A percentile compares a stretch with the other conserved stretches of the same genome.
phyloP scores from a whole-genome alignment of 768 basidiomycete species.

The Tulasnella sp. region DNA sequence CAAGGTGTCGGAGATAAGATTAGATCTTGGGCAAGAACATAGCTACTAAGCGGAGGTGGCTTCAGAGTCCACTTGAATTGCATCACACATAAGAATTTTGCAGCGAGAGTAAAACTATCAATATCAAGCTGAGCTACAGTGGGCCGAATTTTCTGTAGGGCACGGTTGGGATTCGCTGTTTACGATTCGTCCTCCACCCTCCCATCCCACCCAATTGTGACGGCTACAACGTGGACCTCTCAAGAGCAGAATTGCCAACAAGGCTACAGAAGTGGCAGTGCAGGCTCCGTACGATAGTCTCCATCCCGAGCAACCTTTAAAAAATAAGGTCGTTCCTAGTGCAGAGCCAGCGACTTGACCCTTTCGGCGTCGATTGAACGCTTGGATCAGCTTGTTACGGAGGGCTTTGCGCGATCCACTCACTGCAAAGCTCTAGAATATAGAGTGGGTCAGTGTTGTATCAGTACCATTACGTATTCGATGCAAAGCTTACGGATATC shows the following conservation, averaged over 20 bases:
- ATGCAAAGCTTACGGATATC: conserved; percentile 49
- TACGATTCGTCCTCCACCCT: conserved; percentile 23
- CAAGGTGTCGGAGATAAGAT: not conserved
- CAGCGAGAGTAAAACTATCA: too few relatives aligned
- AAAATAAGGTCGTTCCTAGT: conserved; percentile 59
- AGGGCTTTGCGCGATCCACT: not conserved
- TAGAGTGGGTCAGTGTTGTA: not conserved
- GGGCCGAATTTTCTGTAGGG: too few relatives aligned
- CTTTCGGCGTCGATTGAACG: too few relatives aligned
- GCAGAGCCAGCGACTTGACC: conserved; percentile 79
- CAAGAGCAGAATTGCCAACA: conserved; percentile 43
- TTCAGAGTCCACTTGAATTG: too few relatives aligned
- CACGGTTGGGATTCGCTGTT: not conserved
- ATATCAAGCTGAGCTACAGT: too few relatives aligned
- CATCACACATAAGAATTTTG: too few relatives aligned
- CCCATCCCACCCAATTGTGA: conserved; percentile 31
- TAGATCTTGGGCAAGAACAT: not conserved
- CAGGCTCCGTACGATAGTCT: conserved; percentile 48
- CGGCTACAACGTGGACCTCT: conserved; percentile 52
- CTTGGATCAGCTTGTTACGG: conserved; percentile 33
- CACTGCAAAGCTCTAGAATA: conserved; percentile 10
- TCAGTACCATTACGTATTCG: not conserved
- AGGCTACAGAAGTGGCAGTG: conserved; percentile 45
- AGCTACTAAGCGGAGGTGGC: too few relatives aligned
- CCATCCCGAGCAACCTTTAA: conserved; percentile 52